These are phyloP conservation scores for Citrullus colocynthis DNA, from an alignment of 306 rosid genomes.

Conservation along the genomic window DNA sequence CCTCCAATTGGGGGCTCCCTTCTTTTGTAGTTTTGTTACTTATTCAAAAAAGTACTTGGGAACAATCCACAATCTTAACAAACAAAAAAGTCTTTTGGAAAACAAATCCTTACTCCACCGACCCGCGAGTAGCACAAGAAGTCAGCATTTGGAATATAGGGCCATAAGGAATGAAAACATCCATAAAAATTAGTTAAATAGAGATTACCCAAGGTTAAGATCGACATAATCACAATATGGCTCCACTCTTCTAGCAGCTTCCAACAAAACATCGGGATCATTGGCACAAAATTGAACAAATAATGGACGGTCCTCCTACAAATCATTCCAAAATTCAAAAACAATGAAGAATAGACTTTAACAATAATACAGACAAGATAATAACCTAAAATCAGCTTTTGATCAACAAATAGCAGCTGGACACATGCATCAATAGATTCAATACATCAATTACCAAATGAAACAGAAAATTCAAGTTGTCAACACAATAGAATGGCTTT, in stretches of 20 bases:
- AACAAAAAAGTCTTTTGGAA: neutral
- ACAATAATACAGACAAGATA: neutral
- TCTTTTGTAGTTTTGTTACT: neutral
- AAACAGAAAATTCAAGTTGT: neutral
- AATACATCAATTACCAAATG: too few relatives aligned
- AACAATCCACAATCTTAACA: neutral
- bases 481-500: neutral
- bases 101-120: neutral
- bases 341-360: neutral
- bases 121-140: neutral
- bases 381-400: neutral
- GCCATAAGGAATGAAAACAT: neutral
- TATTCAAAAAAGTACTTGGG: neutral
- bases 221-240: slow-evolving; percentile 83
- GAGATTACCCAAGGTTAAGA: slow-evolving; percentile 78
- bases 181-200: neutral
- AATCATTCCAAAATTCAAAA: neutral
- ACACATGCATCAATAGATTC: too few relatives aligned
- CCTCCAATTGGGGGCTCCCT: neutral
- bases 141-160: neutral
- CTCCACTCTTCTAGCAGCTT: slow-evolving; percentile 72
- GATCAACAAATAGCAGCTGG: too few relatives aligned
- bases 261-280: slow-evolving; percentile 62
- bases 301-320: slow-evolving; percentile 72
- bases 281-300: slow-evolving; percentile 96